Conservation (phyloP, 306 rosid genomes). For the Rosa multiflora region DNA sequence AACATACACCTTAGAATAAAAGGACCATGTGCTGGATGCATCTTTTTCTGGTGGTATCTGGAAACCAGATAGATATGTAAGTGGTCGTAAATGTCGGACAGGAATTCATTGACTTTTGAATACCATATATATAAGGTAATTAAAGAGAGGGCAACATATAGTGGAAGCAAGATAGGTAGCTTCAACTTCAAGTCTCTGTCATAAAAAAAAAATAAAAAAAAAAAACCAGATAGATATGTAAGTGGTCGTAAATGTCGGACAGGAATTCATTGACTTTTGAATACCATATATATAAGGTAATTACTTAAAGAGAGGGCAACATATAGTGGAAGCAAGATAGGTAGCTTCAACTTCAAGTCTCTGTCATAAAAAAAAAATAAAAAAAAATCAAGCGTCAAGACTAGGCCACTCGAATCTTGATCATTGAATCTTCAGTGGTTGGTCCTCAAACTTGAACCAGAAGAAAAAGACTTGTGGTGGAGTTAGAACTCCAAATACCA, state of each 20-base stretch:
- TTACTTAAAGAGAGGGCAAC: not conserved
- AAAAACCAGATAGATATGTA: not conserved
- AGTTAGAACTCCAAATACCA: not conserved
- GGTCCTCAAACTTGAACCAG: not conserved
- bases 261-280: not conserved
- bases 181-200: not conserved
- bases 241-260: not conserved
- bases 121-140: not conserved
- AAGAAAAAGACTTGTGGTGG: not conserved
- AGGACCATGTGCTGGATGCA: not conserved
- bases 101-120: not conserved
- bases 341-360: not conserved
- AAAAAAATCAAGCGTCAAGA: not conserved
- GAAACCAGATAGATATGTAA: not conserved
- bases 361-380: too few relatives aligned
- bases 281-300: not conserved
- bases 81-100: not conserved
- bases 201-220: too few relatives aligned
- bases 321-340: not conserved
- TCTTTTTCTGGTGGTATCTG: not conserved
- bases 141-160: not conserved
- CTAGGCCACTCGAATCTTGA: not conserved
- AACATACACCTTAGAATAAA: not conserved
- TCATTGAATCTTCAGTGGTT: not conserved
- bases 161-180: not conserved